Evolutionary conservation across 179 eudicot species (phyloP).

Genomic region (Silene vulgaris): DNA sequence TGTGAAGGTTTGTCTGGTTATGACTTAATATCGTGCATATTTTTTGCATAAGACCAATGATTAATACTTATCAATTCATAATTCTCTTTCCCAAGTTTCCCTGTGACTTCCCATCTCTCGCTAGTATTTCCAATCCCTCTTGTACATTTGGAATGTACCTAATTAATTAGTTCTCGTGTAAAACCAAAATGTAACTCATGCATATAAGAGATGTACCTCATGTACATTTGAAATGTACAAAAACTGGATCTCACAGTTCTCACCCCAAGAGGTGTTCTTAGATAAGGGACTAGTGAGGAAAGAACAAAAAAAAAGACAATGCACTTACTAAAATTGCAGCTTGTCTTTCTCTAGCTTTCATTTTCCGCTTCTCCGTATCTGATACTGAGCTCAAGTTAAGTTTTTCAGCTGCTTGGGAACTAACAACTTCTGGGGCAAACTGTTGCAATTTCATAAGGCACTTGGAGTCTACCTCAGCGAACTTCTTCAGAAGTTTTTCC

Average conservation of each 20-base stretch:
- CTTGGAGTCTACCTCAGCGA: slow-evolving; percentile 63
- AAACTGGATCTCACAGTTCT: background rate
- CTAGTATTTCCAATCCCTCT: background rate
- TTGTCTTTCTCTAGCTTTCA: slow-evolving; percentile 89
- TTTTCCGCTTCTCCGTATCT: slow-evolving; percentile 73
- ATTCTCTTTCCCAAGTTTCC: background rate
- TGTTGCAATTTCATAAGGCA: slow-evolving; percentile 59
- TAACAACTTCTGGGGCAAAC: slow-evolving; percentile 72
- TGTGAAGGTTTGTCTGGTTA: too few relatives aligned
- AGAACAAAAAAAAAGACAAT: background rate
- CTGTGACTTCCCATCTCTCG: background rate
- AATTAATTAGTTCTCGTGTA: background rate
- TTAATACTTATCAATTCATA: background rate
- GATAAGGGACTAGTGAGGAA: background rate
- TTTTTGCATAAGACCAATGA: background rate
- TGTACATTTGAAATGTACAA: background rate
- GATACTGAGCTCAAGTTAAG: slow-evolving; percentile 26
- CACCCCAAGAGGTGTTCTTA: background rate
- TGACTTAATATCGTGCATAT: background rate
- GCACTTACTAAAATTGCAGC: slow-evolving; percentile 80
- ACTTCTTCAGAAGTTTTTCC: slow-evolving; percentile 59
- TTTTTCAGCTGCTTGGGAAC: slow-evolving; percentile 31
- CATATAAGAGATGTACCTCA: background rate
- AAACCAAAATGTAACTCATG: background rate
- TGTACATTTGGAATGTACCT: background rate